Percentiles rank a stretch among this genome's conserved stretches.
These are phyloP conservation scores for Suillus spraguei DNA, from an alignment of 768 basidiomycete species.

Conservation along the genomic window DNA sequence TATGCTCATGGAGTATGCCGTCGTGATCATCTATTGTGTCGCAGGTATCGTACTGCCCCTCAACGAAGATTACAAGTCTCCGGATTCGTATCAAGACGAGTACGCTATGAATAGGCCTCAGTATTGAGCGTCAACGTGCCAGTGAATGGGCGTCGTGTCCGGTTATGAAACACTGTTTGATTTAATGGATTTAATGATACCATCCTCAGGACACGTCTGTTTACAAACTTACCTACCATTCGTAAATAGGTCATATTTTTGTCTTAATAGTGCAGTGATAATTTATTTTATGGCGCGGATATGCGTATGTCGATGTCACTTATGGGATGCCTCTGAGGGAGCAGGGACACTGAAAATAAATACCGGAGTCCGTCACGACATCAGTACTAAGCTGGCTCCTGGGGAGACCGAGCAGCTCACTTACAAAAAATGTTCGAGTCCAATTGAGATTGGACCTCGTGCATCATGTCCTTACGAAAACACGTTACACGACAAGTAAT, in stretches of 20 bases:
- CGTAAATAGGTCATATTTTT: neutral
- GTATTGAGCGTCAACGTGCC: neutral
- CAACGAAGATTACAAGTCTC: slow-evolving; percentile 19
- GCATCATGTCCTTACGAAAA: neutral
- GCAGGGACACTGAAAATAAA: neutral
- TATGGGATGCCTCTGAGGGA: neutral
- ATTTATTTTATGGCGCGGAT: neutral
- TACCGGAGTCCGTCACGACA: neutral
- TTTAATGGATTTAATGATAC: neutral
- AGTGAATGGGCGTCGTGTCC: neutral
- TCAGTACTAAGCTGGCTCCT: neutral
- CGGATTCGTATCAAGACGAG: slow-evolving; percentile 16
- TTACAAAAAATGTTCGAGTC: neutral
- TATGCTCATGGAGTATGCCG: slow-evolving; percentile 56
- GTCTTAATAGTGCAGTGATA: neutral
- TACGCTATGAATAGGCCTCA: slow-evolving; percentile 36
- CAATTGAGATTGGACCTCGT: neutral
- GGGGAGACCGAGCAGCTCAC: neutral
- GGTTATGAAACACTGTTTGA: neutral
- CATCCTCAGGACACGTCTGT: neutral
- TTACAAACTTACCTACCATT: neutral
- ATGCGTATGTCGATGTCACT: neutral
- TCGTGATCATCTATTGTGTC: slow-evolving; percentile 41
- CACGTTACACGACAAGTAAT: neutral
- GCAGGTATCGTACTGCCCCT: slow-evolving; percentile 25